Conservation (phyloP, 2,329 filamentous ascomycete species). For the Byssothecium circinans region DNA sequence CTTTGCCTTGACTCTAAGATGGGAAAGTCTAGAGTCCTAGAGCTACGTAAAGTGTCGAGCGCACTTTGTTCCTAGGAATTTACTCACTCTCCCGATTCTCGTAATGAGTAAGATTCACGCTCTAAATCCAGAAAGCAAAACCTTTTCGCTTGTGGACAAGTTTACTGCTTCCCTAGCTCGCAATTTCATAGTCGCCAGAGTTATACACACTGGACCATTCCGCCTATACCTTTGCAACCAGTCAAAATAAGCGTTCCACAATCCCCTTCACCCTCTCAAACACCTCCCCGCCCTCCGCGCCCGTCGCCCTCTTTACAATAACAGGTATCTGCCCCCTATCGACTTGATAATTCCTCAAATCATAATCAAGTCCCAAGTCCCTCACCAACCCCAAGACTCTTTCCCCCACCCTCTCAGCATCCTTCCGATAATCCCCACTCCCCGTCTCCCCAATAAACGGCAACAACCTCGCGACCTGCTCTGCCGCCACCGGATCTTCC, state of each 20-base stretch:
- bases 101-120: too few species aligned
- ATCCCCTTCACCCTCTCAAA: constrained; percentile 49
- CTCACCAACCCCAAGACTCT: constrained; percentile 49
- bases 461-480: constrained; percentile 49
- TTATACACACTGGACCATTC: too few species aligned
- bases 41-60: too few species aligned
- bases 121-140: too few species aligned
- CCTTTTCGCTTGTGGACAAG: too few species aligned
- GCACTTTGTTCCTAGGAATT: too few species aligned
- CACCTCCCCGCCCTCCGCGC: constrained; percentile 45
- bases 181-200: too few species aligned
- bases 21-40: too few species aligned
- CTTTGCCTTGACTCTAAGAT: too few species aligned
- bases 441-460: constrained; percentile 47
- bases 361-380: constrained; percentile 48
- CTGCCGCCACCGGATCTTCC: constrained; percentile 47
- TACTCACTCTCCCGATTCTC: too few species aligned
- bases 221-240: neutral
- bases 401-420: constrained; percentile 50
- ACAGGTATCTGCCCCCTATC: constrained; percentile 45
- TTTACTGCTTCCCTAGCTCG: too few species aligned
- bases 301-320: constrained; percentile 50
- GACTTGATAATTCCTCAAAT: constrained; percentile 51
- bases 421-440: constrained; percentile 46
- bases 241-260: constrained; percentile 47